A percentile compares a stretch with the other conserved stretches of the same genome.
Evolutionary conservation across 805 yeast genomes (phyloP).

Genomic region (Komagataella mondaviorum): DNA sequence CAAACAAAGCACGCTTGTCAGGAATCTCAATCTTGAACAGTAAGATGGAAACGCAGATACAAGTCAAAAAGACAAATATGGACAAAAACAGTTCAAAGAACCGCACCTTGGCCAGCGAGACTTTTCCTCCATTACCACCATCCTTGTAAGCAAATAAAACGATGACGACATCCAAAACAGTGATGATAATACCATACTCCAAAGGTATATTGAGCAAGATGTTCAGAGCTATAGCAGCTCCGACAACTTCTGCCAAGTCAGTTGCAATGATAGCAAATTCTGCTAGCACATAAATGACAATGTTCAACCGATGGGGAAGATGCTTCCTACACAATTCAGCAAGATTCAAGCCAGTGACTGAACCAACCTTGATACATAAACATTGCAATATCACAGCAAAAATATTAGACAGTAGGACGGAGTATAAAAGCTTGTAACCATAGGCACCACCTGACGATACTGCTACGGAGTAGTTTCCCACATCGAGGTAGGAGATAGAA

Average conservation of each 20-base stretch:
- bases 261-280: conserved; percentile 87
- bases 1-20: conserved; percentile 34
- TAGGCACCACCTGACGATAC: conserved; percentile 80
- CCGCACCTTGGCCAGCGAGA: conserved; percentile 56
- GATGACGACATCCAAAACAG: conserved; percentile 70
- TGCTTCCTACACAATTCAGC: conserved; percentile 73
- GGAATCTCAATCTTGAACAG: conserved; percentile 45
- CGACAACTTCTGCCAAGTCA: conserved; percentile 89
- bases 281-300: conserved; percentile 53
- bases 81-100: conserved; percentile 70
- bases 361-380: conserved; percentile 73
- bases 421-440: conserved; percentile 58
- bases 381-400: conserved; percentile 78
- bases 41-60: conserved; percentile 62
- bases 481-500: conserved; percentile 86
- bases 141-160: conserved; percentile 70
- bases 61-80: conserved; percentile 56
- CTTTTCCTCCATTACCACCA: conserved; percentile 26
- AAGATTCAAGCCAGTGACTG: conserved; percentile 80
- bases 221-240: conserved; percentile 78
- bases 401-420: conserved; percentile 62
- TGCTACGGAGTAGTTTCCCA: conserved; percentile 86
- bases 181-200: conserved; percentile 59
- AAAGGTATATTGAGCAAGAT: conserved; percentile 68
- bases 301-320: conserved; percentile 55